A percentile compares a stretch with the other conserved stretches of the same genome.
These are phyloP conservation scores for Entamoeba nuttalli DNA, from an alignment of 208 protist species.

Conservation along the genomic window DNA sequence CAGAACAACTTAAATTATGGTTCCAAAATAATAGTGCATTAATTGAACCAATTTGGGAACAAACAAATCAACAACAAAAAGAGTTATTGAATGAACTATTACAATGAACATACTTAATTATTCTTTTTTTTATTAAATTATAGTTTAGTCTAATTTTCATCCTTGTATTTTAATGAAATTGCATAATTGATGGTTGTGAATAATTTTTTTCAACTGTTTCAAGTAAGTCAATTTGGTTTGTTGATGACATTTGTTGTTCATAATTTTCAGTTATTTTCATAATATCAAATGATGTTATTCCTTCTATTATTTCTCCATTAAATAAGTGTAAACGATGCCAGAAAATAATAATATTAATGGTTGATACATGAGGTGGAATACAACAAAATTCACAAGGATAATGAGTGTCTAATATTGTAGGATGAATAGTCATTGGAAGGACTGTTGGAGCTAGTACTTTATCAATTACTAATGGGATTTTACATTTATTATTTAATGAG, in stretches of 20 bases:
- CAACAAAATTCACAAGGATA: background rate
- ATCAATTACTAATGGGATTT: background rate
- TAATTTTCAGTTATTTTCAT: background rate
- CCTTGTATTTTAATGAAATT: too few relatives aligned
- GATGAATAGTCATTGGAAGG: background rate
- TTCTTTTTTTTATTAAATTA: too few relatives aligned
- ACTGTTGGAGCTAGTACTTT: background rate
- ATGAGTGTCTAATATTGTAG: background rate
- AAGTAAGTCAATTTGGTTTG: too few relatives aligned
- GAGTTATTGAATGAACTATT: background rate
- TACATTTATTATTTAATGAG: background rate
- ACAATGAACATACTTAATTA: background rate
- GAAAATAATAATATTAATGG: background rate
- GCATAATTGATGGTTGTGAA: too few relatives aligned
- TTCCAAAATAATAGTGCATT: background rate
- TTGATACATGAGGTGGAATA: background rate
- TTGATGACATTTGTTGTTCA: too few relatives aligned
- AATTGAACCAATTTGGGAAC: background rate
- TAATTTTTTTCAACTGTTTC: too few relatives aligned
- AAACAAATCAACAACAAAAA: background rate
- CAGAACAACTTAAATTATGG: background rate
- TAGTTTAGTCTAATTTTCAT: too few relatives aligned
- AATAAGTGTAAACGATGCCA: background rate
- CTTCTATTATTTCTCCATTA: background rate
- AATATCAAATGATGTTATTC: background rate